Percentiles rank a stretch among this genome's conserved stretches.
Conservation (phyloP, 177 flowering plant genomes). For the Tripterygium wilfordii region DNA sequence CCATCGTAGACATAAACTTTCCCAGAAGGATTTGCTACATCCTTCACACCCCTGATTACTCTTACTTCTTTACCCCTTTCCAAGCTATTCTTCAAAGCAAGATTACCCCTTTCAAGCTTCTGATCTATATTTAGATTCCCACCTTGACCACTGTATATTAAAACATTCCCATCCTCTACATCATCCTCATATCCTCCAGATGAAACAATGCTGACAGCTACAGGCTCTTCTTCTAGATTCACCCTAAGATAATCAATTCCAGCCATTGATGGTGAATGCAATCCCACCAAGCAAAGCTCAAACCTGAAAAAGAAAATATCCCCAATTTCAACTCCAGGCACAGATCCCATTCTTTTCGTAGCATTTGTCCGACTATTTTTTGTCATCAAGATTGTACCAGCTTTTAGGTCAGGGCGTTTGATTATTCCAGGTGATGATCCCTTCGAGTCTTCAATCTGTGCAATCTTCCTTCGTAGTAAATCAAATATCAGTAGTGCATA, state of each 20-base stretch:
- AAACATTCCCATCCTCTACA: slow-evolving; percentile 34
- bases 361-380: slow-evolving; percentile 32
- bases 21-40: slow-evolving; percentile 11
- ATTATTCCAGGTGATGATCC: slow-evolving; percentile 15
- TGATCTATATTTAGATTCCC: slow-evolving; percentile 35
- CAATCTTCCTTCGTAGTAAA: slow-evolving; percentile 37
- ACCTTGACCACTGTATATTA: slow-evolving; percentile 57
- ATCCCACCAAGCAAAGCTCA: slow-evolving; percentile 47
- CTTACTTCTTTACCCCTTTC: slow-evolving; percentile 28
- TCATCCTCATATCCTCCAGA: slow-evolving; percentile 48
- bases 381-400: slow-evolving; percentile 26
- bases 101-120: slow-evolving; percentile 50
- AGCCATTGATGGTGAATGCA: slow-evolving; percentile 44
- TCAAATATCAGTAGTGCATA: slow-evolving; percentile 29
- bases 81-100: slow-evolving; percentile 44
- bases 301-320: slow-evolving; percentile 47
- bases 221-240: slow-evolving; percentile 22
- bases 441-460: slow-evolving; percentile 47
- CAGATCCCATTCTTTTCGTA: slow-evolving; percentile 37
- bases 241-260: slow-evolving; percentile 42
- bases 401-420: slow-evolving; percentile 40
- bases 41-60: slow-evolving; percentile 44
- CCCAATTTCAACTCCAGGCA: slow-evolving; percentile 53
- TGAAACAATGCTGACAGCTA: slow-evolving; percentile 49
- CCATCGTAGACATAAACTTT: slow-evolving; percentile 56